These are phyloP conservation scores for Pichia sp. DNA, from an alignment of 1,139 yeast species.

Conservation along the genomic window DNA sequence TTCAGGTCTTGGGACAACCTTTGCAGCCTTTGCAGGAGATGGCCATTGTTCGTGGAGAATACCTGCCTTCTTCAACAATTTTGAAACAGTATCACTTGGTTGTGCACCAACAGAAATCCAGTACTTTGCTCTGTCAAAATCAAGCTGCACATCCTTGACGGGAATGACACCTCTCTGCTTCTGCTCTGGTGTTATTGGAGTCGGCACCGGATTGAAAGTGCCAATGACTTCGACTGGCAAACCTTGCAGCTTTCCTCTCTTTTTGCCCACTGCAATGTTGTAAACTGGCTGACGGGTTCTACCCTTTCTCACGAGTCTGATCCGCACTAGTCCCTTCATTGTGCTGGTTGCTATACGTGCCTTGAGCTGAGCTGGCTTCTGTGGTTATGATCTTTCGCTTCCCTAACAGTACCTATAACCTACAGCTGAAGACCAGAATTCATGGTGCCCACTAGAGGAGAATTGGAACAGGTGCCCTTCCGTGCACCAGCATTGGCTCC, in stretches of 20 bases:
- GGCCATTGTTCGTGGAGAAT: slow-evolving; percentile 74
- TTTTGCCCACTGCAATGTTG: slow-evolving; percentile 84
- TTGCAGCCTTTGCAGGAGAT: slow-evolving; percentile 27
- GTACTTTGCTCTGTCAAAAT: slow-evolving; percentile 86
- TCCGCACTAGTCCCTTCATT: slow-evolving; percentile 50
- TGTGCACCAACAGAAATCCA: slow-evolving; percentile 99
- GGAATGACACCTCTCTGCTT: slow-evolving; percentile 48
- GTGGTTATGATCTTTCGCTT: too few species aligned
- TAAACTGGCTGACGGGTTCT: slow-evolving; percentile 81
- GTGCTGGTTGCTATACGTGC: too few species aligned
- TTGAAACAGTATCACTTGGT: slow-evolving; percentile 77
- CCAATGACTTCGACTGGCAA: slow-evolving; percentile 95
- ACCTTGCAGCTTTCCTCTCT: slow-evolving; percentile 65
- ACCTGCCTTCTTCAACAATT: slow-evolving; percentile 73
- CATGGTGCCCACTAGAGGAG: too few species aligned
- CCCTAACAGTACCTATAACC: too few species aligned
- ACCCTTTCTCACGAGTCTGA: slow-evolving; percentile 90
- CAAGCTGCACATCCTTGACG: slow-evolving; percentile 72
- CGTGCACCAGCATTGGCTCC: too few species aligned
- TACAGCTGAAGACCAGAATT: too few species aligned
- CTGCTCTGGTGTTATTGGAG: slow-evolving; percentile 57
- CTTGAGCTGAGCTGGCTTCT: too few species aligned
- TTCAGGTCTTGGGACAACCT: slow-evolving; percentile 17
- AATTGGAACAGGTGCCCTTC: too few species aligned
- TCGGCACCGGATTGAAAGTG: slow-evolving; percentile 81